Evolutionary conservation across 2,329 filamentous ascomycete genomes (phyloP).

Genomic region (Ascocoryne sarcoides): DNA sequence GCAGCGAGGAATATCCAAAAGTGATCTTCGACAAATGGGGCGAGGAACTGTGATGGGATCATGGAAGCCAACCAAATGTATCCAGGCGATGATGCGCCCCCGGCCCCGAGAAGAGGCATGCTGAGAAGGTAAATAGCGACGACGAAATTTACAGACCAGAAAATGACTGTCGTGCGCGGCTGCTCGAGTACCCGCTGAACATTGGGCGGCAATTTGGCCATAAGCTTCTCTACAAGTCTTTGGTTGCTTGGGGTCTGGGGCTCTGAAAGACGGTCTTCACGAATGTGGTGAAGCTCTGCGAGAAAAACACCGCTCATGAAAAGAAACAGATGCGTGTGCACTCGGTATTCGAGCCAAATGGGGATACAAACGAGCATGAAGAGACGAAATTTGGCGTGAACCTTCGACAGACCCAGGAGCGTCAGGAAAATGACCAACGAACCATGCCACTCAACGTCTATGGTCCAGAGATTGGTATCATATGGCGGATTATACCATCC

Average conservation of each 20-base stretch:
- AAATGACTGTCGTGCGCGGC: background rate
- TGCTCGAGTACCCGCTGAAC: background rate
- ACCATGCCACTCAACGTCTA: slow-evolving; percentile 11
- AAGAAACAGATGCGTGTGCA: slow-evolving; percentile 11
- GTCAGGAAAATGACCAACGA: slow-evolving; percentile 14
- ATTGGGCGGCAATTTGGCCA: background rate
- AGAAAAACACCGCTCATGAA: slow-evolving; percentile 15
- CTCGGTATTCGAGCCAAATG: slow-evolving; percentile 7
- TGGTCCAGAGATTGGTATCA: slow-evolving; percentile 13
- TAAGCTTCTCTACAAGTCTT: background rate
- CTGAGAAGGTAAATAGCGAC: slow-evolving; percentile 6
- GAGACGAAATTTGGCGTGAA: slow-evolving; percentile 4
- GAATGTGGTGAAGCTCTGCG: slow-evolving; percentile 10
- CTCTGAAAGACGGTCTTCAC: slow-evolving; percentile 1
- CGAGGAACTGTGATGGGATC: slow-evolving; percentile 4
- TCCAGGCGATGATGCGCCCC: slow-evolving; percentile 3
- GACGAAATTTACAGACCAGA: slow-evolving; percentile 8
- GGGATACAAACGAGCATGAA: slow-evolving; percentile 3
- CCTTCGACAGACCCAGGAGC: slow-evolving; percentile 9
- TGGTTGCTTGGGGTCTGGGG: background rate
- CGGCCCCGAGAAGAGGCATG: slow-evolving; percentile 5
- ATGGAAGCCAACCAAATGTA: slow-evolving; percentile 4
- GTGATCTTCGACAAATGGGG: slow-evolving; percentile 2
- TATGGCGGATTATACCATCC: slow-evolving; percentile 6
- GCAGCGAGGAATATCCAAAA: slow-evolving; percentile 14